Evolutionary conservation across 2,329 filamentous ascomycete species (phyloP).

Genomic region (Aspergillus luchuensis): DNA sequence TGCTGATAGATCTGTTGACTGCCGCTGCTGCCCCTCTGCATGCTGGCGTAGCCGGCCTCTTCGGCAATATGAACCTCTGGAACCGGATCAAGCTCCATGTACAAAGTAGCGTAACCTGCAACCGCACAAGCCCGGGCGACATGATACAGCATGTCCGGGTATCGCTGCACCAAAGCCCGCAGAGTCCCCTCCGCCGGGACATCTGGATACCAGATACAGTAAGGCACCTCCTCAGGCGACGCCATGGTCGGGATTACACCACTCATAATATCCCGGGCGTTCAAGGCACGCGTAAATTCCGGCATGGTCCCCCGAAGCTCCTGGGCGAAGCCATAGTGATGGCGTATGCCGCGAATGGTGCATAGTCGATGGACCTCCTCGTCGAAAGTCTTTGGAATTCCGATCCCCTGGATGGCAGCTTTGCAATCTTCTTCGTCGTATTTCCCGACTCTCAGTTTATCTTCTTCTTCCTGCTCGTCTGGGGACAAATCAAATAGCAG

Average conservation of each 20-base stretch:
- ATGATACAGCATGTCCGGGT: conserved; percentile 32
- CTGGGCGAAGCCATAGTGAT: background rate
- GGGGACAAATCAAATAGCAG: too few relatives aligned
- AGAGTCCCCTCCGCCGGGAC: conserved; percentile 41
- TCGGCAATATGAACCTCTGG: conserved; percentile 25
- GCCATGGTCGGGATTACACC: background rate
- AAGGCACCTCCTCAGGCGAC: background rate
- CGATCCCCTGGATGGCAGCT: background rate
- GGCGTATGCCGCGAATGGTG: background rate
- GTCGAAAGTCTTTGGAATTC: background rate
- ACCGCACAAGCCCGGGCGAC: conserved; percentile 25
- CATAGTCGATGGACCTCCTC: background rate
- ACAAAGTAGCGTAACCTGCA: conserved; percentile 22
- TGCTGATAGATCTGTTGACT: conserved; percentile 16
- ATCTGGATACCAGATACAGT: conserved; percentile 30
- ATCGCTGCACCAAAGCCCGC: conserved; percentile 33
- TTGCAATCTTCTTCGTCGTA: background rate
- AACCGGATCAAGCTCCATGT: conserved; percentile 21
- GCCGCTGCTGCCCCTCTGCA: conserved; percentile 9
- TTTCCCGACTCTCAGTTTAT: too few relatives aligned
- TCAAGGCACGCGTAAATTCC: background rate
- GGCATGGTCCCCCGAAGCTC: background rate
- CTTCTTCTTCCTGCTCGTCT: too few relatives aligned
- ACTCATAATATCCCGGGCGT: conserved; percentile 12
- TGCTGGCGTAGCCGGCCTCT: conserved; percentile 13